phyloP scores from a whole-genome alignment of 257 asterid genomes.

The Primulina eburnea region DNA sequence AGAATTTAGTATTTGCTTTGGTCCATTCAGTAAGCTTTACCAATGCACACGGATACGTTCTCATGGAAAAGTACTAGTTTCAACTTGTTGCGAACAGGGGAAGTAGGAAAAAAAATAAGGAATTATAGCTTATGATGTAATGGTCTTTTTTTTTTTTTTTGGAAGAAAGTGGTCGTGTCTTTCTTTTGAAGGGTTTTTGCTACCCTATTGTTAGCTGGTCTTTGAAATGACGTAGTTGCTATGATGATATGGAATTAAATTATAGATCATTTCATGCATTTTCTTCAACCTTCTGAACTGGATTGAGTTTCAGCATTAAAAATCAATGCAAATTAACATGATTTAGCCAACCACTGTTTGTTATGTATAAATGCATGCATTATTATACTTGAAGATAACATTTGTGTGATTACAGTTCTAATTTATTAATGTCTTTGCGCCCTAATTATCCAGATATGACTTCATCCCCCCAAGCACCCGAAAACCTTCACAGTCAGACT shows the following conservation, averaged over 20 bases:
- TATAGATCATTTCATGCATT: not conserved
- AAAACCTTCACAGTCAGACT: slow-evolving; percentile 30
- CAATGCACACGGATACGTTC: not conserved
- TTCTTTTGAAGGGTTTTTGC: not conserved
- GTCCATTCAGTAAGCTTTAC: not conserved
- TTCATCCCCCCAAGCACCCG: slow-evolving; percentile 37
- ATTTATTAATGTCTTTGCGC: slow-evolving; percentile 28
- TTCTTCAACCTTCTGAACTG: not conserved
- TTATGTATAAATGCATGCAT: no score
- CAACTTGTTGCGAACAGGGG: not conserved
- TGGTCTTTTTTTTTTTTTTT: no score
- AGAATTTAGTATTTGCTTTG: slow-evolving; percentile 12
- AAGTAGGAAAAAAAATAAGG: not conserved
- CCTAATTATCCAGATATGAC: slow-evolving; percentile 30
- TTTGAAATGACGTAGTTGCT: not conserved
- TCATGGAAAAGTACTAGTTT: not conserved
- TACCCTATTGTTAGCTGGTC: no score
- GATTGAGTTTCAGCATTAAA: not conserved
- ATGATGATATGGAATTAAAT: no score
- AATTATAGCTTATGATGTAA: not conserved
- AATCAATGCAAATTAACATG: not conserved
- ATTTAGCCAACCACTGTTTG: not conserved
- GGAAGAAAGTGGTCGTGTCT: not conserved
- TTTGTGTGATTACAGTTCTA: not conserved
- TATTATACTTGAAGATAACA: not conserved